Base-by-base conservation (phyloP, 2,329 filamentous ascomycete species). In the Alternaria metachromatica region DNA sequence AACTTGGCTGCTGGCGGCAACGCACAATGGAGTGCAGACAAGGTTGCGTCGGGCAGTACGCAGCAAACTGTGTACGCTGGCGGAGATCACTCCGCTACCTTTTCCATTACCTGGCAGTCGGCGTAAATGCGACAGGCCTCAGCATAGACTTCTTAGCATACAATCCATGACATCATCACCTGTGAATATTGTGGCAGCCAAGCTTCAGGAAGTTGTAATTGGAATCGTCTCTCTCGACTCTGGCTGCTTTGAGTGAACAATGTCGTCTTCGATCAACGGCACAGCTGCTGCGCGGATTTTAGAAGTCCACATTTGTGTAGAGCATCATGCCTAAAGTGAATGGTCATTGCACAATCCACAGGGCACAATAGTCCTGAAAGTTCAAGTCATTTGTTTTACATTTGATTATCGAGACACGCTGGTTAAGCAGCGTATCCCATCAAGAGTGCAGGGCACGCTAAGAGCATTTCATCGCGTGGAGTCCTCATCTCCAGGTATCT, bases 11-110 rank as follows among this genome's bases (percentile, higher is more conserved):
- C 76, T 20, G 77, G 77, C 5, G 81, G 80, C 6, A 80, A 74
- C 37, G 72, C 72, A 9, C 75, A 71, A 0, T 86, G 83, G 68
- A 84, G 81, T 37, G 83, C 84, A 1, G 81, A 83, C 63, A 72
- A 71, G 21, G 77, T 78, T 15, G 80, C 84, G 7, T 76, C 72
- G 30, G 83, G 83, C 2, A 81, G 72, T 46, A 81, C 76, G 50
- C 82, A 86, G 72, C 79, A 78, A 45, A 78, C 71, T n/a, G 80
- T 86, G 2, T 84, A 82, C 69, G 76, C 78, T 18, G 75, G 76
- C 4, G 68, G 64, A 2, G 72, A 75, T 46, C 80, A 81, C 62
- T 65, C 69, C 8, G 68, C 73, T 23, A 70, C 63, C 20, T 61
- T 84, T 58, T 75, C 67, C 48, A 76, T 83, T 59, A 69, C 76